Percentiles rank a stretch among this genome's conserved stretches.
Conservation (phyloP, 108 stramenopile species). For the Nitzschia palea region DNA sequence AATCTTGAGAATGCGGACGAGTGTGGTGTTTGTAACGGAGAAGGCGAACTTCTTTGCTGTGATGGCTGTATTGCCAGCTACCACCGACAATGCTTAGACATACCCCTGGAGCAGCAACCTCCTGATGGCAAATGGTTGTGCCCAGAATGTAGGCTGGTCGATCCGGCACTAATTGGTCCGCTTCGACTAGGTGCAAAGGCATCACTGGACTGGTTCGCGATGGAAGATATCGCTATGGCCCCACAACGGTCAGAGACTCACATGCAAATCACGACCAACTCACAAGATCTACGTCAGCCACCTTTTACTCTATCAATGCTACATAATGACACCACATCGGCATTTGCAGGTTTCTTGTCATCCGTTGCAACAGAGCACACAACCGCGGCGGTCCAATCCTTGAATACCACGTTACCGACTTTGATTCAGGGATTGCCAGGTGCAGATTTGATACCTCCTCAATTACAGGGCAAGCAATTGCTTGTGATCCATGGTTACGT, state of each 20-base stretch:
- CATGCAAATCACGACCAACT: background rate
- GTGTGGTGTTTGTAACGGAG: constrained; percentile 66
- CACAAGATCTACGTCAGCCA: background rate
- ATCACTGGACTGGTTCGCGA: constrained; percentile 69
- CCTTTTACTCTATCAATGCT: background rate
- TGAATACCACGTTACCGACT: too few species aligned
- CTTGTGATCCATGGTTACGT: constrained; percentile 36
- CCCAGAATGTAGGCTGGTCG: constrained; percentile 70
- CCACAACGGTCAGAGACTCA: background rate
- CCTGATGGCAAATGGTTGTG: constrained; percentile 83
- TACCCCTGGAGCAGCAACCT: constrained; percentile 33
- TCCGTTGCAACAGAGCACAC: too few species aligned
- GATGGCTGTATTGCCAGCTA: constrained; percentile 77
- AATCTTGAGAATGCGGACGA: constrained; percentile 67
- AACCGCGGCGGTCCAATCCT: too few species aligned
- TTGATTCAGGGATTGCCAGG: too few species aligned
- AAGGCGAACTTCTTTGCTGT: constrained; percentile 84
- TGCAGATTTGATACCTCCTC: too few species aligned
- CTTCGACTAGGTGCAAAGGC: constrained; percentile 54
- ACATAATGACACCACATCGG: too few species aligned
- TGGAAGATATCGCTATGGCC: constrained; percentile 31
- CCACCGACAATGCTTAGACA: constrained; percentile 60
- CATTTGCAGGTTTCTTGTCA: too few species aligned
- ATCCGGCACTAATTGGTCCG: constrained; percentile 61
- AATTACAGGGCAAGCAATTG: constrained; percentile 19